Evolutionary conservation across 2,329 filamentous ascomycete species (phyloP), one percentile per base, ranked within the genome.

Genomic region (Aaosphaeria pasadenensis): DNA sequence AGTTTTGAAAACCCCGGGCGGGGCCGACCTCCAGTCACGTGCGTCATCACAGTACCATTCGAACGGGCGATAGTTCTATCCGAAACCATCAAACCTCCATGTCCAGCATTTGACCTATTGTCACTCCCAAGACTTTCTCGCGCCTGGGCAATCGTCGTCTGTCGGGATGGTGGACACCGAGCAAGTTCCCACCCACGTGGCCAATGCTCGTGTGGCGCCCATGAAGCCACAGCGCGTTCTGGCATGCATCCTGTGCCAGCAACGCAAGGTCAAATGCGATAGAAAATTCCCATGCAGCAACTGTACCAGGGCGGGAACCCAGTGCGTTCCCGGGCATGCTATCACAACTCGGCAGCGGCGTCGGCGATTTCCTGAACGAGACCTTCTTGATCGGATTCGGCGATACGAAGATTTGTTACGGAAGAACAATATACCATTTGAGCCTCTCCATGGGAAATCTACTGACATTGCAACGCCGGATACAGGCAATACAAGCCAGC

Each of bases 181-280:
- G n/a, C 44, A 11, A 13, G 54, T 51, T 53, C 7, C 44, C 44
- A 3, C 42, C 44, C 11, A 41, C 45, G 13, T 53, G 51, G 11
- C 45, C 57, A 30, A 45, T 47, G 11, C 28, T 44, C 29, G 45
- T 49, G 38, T 7, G 35, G 42, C n/a, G 31, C 43, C 28, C 42
- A 41, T 30, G 17, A 70, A 68, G 52, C 54, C 66, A 28, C 67
- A 67, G 46, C 68, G 73, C n/a, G 62, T 76, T 11, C 72, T 78
- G 31, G 74, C 80, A 35, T 92, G 88, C 60, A 77, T 89, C 11
- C 76, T 85, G 17, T 92, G 88, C 62, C 87, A 91, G 64, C 86
- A 65, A 42, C 62, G 69, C 36, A 71, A 71, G 50, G 64, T 71
- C 47, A 70, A 66, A 45, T 71, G 69, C 47, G 66, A 71, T 44